phyloP scores from a whole-genome alignment of 768 basidiomycete species.

The Clitopilus passeckerianus region DNA sequence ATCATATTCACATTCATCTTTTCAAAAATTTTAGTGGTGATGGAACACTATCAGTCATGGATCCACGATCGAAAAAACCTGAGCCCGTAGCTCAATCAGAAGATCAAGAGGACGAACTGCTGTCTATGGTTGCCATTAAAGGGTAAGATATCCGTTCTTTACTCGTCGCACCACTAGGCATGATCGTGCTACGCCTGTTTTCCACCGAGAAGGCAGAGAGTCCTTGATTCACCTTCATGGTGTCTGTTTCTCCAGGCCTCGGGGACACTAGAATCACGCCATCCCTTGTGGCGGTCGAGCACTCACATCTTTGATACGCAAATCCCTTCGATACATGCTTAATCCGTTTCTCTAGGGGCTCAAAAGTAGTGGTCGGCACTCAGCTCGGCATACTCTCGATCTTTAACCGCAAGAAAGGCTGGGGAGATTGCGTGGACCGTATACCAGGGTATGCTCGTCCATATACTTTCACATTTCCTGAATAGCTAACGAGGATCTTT shows the following conservation, averaged over 20 bases:
- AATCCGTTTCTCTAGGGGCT: constrained; percentile 36
- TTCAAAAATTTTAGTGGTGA: constrained; percentile 61
- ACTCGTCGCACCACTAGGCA: not conserved
- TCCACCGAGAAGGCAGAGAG: not conserved
- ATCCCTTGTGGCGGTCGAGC: too few relatives aligned
- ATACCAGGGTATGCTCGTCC: constrained; percentile 64
- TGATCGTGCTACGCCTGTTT: not conserved
- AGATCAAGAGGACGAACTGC: constrained; percentile 92
- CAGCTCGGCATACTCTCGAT: constrained; percentile 86
- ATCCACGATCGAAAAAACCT: constrained; percentile 76
- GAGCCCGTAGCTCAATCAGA: constrained; percentile 84
- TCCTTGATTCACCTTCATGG: not conserved
- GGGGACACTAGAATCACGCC: too few relatives aligned
- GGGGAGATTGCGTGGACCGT: constrained; percentile 90
- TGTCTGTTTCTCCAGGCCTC: too few relatives aligned
- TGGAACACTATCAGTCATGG: constrained; percentile 89
- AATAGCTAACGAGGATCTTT: not conserved
- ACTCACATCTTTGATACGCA: not conserved
- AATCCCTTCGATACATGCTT: constrained; percentile 9
- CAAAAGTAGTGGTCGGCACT: constrained; percentile 85
- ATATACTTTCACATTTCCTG: constrained; percentile 5
- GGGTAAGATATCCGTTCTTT: constrained; percentile 37
- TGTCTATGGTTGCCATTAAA: constrained; percentile 83
- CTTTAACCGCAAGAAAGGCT: constrained; percentile 84
- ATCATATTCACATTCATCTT: not conserved